Evolutionary conservation across 23 red algal species (phyloP), one percentile per base, ranked within the genome.

Genomic region (Gracilariopsis chorda): DNA sequence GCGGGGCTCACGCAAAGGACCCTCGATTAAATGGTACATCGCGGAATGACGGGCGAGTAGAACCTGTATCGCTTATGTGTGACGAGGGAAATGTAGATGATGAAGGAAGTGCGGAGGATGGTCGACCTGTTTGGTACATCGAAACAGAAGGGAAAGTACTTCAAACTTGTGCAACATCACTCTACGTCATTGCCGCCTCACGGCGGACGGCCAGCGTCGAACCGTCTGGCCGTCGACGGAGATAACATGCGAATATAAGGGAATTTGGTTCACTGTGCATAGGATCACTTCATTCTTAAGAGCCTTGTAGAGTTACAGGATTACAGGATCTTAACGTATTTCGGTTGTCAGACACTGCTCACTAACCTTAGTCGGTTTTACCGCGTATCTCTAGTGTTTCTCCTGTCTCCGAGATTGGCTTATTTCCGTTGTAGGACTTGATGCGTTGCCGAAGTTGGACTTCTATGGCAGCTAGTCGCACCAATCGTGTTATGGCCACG

Each of bases 391-490:
- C 58, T 45, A 87, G 13, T 6, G 44, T 87, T 29, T 72, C 82
- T 29, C 82, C 82, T 35, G 61, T 87, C 32, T 87, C 82, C 30
- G 82, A 55, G 37, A 87, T 87, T 29, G 82, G 82, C 20, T 52
- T 52, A 59, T 78, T 78, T 39, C 86, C 86, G 35, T 90, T 90
- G 37, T 29, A 58, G 12, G 46, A 53, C 56, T 90, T 90, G 60
- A 90, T 90, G 17, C 44, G 33, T 21, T 75, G 25, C 48, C 86
- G 67, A 29, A 90, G 70, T 29, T 78, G 68, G 4, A 90, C 72
- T 41, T 90, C 86, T n/a, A 78, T 90, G 19, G 67, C 48, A 30
- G 72, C 86, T 23, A 90, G 70, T 19, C 72, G 70, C 41, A 90
- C 86, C 28, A 90, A 78, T 27, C 86, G 67, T 21, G 68, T 43